Evolutionary conservation across 305 asterid genomes (phyloP).

Genomic region (Fraxinus sp.): DNA sequence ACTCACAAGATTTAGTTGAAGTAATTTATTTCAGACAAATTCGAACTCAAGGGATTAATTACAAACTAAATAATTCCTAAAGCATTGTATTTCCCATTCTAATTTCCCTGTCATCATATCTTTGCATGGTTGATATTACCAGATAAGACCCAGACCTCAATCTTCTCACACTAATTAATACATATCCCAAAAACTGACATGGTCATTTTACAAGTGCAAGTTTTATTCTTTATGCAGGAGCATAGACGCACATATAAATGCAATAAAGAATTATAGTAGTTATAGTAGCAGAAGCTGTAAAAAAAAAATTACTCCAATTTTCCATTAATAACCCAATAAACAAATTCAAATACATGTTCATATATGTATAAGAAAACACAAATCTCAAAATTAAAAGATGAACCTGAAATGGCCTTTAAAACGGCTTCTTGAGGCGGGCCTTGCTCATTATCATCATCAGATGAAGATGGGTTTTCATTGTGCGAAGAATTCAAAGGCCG

Average conservation of each 20-base stretch:
- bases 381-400: neutral
- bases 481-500: conserved; percentile 43
- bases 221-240: neutral
- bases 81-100: neutral
- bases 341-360: neutral
- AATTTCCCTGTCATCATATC: conserved; percentile 5
- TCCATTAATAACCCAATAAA: neutral
- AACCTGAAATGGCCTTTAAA: conserved; percentile 92
- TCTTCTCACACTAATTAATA: neutral
- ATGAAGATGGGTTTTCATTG: conserved; percentile 39
- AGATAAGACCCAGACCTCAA: neutral
- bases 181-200: neutral
- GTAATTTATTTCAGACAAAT: conserved; percentile 8
- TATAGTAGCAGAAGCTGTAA: neutral
- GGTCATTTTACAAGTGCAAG: neutral
- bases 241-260: neutral
- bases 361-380: neutral
- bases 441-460: conserved; percentile 52
- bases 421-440: conserved; percentile 95
- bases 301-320: neutral
- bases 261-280: neutral
- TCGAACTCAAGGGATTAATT: neutral
- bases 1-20: conserved; percentile 19
- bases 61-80: neutral
- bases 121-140: neutral